Evolutionary conservation across 1,284 basidiomycete genomes (phyloP).

Genomic region (Blastosporella zonata): DNA sequence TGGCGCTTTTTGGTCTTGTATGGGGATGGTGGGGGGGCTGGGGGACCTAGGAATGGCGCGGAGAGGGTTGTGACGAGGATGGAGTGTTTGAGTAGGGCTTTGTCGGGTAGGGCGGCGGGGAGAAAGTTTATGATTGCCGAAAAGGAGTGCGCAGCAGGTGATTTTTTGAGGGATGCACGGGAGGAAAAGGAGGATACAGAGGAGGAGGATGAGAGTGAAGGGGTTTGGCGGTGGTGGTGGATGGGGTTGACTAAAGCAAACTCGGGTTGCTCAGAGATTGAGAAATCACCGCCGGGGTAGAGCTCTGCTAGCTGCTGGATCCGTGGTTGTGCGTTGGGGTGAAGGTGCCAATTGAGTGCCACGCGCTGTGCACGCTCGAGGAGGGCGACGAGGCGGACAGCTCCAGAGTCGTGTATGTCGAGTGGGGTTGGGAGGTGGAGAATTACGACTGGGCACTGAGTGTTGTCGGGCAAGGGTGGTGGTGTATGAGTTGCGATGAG

Average conservation of each 20-base stretch:
- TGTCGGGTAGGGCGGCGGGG: slow-evolving; percentile 30
- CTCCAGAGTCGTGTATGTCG: slow-evolving; percentile 42
- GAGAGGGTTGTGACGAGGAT: slow-evolving; percentile 36
- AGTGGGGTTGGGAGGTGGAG: slow-evolving; percentile 43
- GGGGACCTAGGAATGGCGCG: slow-evolving; percentile 27
- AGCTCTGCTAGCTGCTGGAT: slow-evolving; percentile 31
- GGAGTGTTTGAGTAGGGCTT: slow-evolving; percentile 33
- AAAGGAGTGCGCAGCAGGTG: slow-evolving; percentile 19
- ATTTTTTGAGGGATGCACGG: slow-evolving; percentile 10
- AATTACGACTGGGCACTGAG: slow-evolving; percentile 33
- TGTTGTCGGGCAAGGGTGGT: slow-evolving; percentile 27
- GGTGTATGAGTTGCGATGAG: slow-evolving; percentile 49
- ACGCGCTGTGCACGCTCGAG: slow-evolving; percentile 54
- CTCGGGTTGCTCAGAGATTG: slow-evolving; percentile 24
- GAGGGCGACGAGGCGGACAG: slow-evolving; percentile 47
- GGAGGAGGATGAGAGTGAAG: slow-evolving; percentile 10
- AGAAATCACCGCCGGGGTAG: slow-evolving; percentile 28
- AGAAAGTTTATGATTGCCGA: slow-evolving; percentile 37
- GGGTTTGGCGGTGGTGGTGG: slow-evolving; percentile 12
- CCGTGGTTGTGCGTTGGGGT: slow-evolving; percentile 12
- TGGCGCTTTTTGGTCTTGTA: slow-evolving; percentile 3
- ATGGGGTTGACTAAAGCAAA: slow-evolving; percentile 1
- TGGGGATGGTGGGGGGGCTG: neutral
- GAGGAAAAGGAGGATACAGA: slow-evolving; percentile 16
- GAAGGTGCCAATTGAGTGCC: slow-evolving; percentile 42